Base-by-base conservation (phyloP, 352 stramenopile genomes). In the Globisporangium ultimum region DNA sequence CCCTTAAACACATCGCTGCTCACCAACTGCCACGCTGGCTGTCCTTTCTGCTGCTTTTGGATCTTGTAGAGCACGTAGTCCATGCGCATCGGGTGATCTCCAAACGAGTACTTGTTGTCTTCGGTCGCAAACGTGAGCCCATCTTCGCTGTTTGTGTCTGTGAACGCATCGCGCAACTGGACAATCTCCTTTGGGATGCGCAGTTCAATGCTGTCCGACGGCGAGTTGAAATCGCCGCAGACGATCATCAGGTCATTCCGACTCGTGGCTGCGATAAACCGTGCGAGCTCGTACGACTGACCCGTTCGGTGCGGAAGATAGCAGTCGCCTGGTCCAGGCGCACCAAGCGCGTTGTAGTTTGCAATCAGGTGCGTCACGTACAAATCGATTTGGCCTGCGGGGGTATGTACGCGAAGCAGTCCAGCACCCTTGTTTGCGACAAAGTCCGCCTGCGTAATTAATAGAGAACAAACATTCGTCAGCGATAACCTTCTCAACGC, bases 21-120 rank as follows among this genome's bases (percentile, higher is more conserved):
- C 15, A 74, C 63, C 32, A 93, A 51, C 12, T 78, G 71, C 84
- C 84, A 93, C 21, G 36, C 43, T 0, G 54, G 43, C 18, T 45
- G 20, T 2, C 64, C 43, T 11, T 47, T 45, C 50, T 49, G 53
- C 17, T 57, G 47, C 46, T 61, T 62, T 20, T 58, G 24, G 21
- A 78, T 66, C 65, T 88, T 86, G 75, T 91, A 93, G 52, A 93
- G 70, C 20, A 93, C 67, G 53, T 93, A 93, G 58, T 93, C 84
- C 84, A 93, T 93, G 20, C 84, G 78, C 84, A 93, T 93, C 2
- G 84, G 84, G 62, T 90, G 76, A 12, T 93, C 84, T 1, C 84
- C 80, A 56, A 88, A 73, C 49, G 80, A 91, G 59, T 82, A 93
- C 56, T 88, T 87, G 71, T 93, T 93, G 59, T 93, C 84, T 17